Base-by-base conservation (phyloP, 768 basidiomycete genomes). In the Rhizopogon vesiculosus region DNA sequence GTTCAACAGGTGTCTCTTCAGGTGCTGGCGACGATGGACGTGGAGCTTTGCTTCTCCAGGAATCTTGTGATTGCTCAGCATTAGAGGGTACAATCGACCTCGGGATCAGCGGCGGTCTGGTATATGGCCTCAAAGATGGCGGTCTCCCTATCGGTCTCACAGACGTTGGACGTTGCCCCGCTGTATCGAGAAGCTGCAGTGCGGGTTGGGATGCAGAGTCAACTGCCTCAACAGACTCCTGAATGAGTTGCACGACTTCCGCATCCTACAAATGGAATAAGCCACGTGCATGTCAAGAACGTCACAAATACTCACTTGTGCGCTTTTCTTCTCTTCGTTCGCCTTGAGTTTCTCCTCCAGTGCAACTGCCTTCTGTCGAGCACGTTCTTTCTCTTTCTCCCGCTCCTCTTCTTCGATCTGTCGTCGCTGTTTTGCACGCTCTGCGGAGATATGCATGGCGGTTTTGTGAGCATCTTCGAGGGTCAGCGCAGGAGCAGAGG, bases 381-480 rank as follows among this genome's bases (percentile, higher is more conserved):
- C 93, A 15, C 93, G 78, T 62, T 93, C 91, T 61, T 83, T 82
- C 68, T 87, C 86, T 45, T 82, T 86, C 65, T 91, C 85, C 15
- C 92, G 79, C 61, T 89, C 86, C 58, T 85, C 87, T 66, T 95
- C 93, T 61, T 94, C 93, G 50, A 87, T 80, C 63, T 90, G 86
- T 45, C 91, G 76, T 53, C 93, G 77, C 58, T 87, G 80, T 63
- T 83, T 86, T 6, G 93, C 93, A 41, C 91, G 81, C 58, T 90
- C 91, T 2, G 93, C 93, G 6, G 89, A 89, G 53, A 70, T 80
- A 57, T 92, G 91, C 93, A 94, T 93, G 16, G 85, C 73, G 45
- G 84, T 83, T 66, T 89, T 88, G 55, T 81, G 78, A n/a, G 75
- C 80, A 51, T 83, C 83, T 50, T 91, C 87, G 31, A 89, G 63